Conservation (phyloP, 306 rosid genomes). For the Styphnolobium japonicum region DNA sequence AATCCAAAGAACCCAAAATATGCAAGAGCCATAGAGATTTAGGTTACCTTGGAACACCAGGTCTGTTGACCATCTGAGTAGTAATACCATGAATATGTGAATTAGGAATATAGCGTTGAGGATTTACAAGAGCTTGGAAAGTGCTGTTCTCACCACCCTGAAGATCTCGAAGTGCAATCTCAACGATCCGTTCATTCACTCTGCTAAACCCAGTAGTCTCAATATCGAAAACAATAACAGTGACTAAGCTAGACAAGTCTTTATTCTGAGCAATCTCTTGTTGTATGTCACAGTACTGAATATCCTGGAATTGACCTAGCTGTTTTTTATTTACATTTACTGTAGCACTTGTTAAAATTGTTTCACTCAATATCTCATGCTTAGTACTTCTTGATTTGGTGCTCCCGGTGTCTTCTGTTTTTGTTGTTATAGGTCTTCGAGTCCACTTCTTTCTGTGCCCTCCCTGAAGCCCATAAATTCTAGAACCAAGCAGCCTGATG, state of each 20-base stretch:
- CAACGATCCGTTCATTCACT: conserved; percentile 58
- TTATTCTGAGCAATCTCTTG: conserved; percentile 53
- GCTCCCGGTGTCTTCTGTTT: conserved; percentile 51
- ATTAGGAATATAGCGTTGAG: conserved; percentile 54
- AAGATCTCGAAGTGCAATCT: conserved; percentile 80
- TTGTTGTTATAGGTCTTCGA: conserved; percentile 62
- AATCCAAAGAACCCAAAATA: not conserved
- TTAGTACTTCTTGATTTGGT: conserved; percentile 48
- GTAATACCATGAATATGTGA: conserved; percentile 63
- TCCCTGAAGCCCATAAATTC: conserved; percentile 53
- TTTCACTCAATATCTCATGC: conserved; percentile 54
- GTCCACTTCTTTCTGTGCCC: conserved; percentile 68
- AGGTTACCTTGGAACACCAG: conserved; percentile 83
- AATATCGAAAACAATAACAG: conserved; percentile 63
- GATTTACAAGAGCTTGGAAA: conserved; percentile 86
- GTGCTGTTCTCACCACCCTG: conserved; percentile 85
- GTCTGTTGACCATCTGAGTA: conserved; percentile 54
- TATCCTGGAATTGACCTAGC: conserved; percentile 45
- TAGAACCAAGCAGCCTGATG: conserved; percentile 44
- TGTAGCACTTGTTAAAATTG: conserved; percentile 45
- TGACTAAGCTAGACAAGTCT: conserved; percentile 54
- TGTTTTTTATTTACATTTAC: conserved; percentile 50
- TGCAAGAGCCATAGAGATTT: not conserved
- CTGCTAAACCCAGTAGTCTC: conserved; percentile 82
- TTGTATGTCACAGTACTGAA: conserved; percentile 48